Evolutionary conservation across 2,329 filamentous ascomycete species (phyloP), one percentile per base, ranked within the genome.

Genomic region (Xenosphaeropsis pyriputrescens): DNA sequence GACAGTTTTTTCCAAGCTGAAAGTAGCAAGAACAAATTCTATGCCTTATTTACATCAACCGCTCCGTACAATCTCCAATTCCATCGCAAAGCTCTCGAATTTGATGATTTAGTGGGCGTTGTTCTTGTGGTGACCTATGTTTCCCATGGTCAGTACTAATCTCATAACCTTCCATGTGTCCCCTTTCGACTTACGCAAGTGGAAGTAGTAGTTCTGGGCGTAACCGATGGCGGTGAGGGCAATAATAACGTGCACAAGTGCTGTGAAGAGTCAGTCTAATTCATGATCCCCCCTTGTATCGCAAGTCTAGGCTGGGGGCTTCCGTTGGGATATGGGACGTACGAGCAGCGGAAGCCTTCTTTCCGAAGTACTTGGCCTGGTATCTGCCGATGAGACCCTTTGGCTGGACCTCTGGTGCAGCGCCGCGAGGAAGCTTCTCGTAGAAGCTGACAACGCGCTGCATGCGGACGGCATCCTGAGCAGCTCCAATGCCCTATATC

Each of bases 151-250:
- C 22, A 26, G 22, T 26, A 9, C 22, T 26, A 11, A 11, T 11
- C 12, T 11, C 22, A 9, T 11, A 26, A 26, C 8, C 22, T 11
- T 9, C 8, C 22, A 26, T 26, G 12, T 26, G 22, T 26, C 22
- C 22, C 8, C 22, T 26, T 26, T 26, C 22, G 39, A 77, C 85
- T 65, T 79, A 98, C 91, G 85, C 57, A 98, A 75, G 68, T 98
- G 93, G 84, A 93, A 96, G 76, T 98, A 96, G 79, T 98, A 98
- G 70, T 94, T 88, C 69, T 96, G 85, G 54, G 82, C 83, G 65
- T 98, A 98, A 56, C 91, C 89, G 51, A 96, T 59, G 49, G 75
- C 64, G 48, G 94, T 66, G 45, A 98, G 67, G 58, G 75, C 69
- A 51, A 72, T 78, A 54, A 98, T 80, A 53, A 77, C 71, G 64